Percentiles rank a stretch among this genome's conserved stretches.
Conservation (phyloP, 495 filamentous ascomycete genomes). For the Oidiodendron maius region DNA sequence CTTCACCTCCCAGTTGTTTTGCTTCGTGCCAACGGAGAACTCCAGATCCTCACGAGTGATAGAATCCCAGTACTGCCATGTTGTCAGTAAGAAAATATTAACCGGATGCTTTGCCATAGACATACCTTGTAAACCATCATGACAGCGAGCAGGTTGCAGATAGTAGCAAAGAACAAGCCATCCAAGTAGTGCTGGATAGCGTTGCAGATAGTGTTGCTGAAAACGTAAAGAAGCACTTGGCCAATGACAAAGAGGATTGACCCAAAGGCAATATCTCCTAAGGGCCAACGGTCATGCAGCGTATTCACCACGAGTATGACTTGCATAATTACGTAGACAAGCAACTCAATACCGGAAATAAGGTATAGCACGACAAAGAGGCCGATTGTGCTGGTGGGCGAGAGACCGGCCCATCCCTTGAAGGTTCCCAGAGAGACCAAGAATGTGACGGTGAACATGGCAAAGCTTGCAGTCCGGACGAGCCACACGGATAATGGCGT, state of each 20-base stretch:
- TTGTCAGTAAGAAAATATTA: slow-evolving; percentile 27
- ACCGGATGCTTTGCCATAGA: slow-evolving; percentile 5
- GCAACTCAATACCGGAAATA: slow-evolving; percentile 77
- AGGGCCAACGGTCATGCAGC: slow-evolving; percentile 89
- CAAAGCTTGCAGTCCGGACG: slow-evolving; percentile 66
- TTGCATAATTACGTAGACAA: slow-evolving; percentile 85
- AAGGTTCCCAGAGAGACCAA: slow-evolving; percentile 88
- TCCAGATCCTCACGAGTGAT: slow-evolving; percentile 98
- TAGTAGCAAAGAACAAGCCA: slow-evolving; percentile 89
- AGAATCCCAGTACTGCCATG: slow-evolving; percentile 83
- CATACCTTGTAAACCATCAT: slow-evolving; percentile 99
- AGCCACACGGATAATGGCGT: slow-evolving; percentile 93
- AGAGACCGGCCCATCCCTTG: slow-evolving; percentile 82
- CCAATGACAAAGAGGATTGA: slow-evolving; percentile 88
- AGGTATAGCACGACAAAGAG: slow-evolving; percentile 92
- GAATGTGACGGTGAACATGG: slow-evolving; percentile 82
- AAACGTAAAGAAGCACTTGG: slow-evolving; percentile 87
- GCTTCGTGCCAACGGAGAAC: slow-evolving; percentile 91
- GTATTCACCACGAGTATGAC: slow-evolving; percentile 83
- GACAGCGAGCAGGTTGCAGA: slow-evolving; percentile 88
- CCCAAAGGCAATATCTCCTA: slow-evolving; percentile 91
- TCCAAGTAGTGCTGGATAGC: slow-evolving; percentile 89
- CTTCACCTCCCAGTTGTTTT: slow-evolving; percentile 98
- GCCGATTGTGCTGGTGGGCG: slow-evolving; percentile 77
- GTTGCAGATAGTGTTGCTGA: slow-evolving; percentile 80